A percentile compares a stretch with the other conserved stretches of the same genome.
phyloP scores from a whole-genome alignment of 169 alveolate genomes.

The Plasmodium gaboni region DNA sequence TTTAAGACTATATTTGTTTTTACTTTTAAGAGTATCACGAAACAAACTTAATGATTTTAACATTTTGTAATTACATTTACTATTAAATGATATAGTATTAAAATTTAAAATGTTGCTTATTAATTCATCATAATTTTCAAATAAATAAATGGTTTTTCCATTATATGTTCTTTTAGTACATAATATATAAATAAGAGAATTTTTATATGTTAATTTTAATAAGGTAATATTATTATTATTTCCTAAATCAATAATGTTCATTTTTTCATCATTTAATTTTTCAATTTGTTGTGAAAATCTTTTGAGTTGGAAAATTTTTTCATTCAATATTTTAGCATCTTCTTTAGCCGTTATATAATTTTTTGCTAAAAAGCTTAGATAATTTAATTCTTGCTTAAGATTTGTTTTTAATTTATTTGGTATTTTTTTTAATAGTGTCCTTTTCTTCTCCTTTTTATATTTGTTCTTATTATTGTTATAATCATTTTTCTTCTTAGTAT shows the following conservation, averaged over 20 bases:
- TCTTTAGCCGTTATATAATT: slow-evolving; percentile 48
- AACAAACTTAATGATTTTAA: slow-evolving; percentile 29
- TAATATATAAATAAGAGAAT: slow-evolving; percentile 36
- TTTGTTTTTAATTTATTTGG: slow-evolving; percentile 11
- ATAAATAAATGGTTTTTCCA: slow-evolving; percentile 69
- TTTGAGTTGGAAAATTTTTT: slow-evolving; percentile 43
- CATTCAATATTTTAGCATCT: slow-evolving; percentile 34
- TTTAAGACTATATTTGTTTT: neutral
- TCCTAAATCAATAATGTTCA: slow-evolving; percentile 39
- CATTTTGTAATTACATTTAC: slow-evolving; percentile 24
- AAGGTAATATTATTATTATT: slow-evolving; percentile 33
- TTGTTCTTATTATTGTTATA: slow-evolving; percentile 19
- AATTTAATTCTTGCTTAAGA: slow-evolving; percentile 46
- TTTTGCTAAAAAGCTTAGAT: slow-evolving; percentile 39
- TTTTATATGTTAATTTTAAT: slow-evolving; percentile 33
- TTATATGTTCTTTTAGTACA: slow-evolving; percentile 63
- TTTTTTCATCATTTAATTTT: slow-evolving; percentile 40
- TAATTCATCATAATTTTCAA: slow-evolving; percentile 60
- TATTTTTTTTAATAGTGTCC: neutral
- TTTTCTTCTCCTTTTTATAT: neutral
- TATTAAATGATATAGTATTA: slow-evolving; percentile 18
- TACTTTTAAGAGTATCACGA: slow-evolving; percentile 16
- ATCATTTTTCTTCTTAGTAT: slow-evolving; percentile 6
- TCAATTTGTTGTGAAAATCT: slow-evolving; percentile 57
- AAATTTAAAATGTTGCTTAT: slow-evolving; percentile 47